Evolutionary conservation across 169 alveolate species (phyloP), one percentile per base, ranked within the genome.

Genomic region (Cyclospora cayetanensis): DNA sequence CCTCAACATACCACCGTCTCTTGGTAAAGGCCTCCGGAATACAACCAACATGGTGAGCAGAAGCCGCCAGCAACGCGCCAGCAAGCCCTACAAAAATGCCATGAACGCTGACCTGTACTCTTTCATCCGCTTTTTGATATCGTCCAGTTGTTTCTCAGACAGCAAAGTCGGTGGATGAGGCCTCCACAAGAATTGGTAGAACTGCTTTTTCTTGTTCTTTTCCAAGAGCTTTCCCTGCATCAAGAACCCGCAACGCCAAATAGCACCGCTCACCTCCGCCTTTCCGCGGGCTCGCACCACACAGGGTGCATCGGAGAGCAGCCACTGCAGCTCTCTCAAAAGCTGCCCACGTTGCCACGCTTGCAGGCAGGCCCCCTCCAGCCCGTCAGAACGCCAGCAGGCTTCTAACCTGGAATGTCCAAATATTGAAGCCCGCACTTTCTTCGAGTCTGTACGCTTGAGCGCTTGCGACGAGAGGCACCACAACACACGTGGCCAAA

Each of bases 141-240:
- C 97, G 37, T 96, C 96, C 55, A 95, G 93, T 86, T 95, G 95
- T 63, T 93, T 93, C 79, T 87, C 95, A 50, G 96, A 92, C 87
- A 97, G 70, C 42, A 97, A 91, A 1, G 98, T 93, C 29, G 97
- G 96, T 4, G 99, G 99, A 50, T 97, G 98, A 9, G 98, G 98
- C 85, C 99, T 82, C 96, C 97, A 97, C 25, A 95, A 93, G 80
- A 97, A 96, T 91, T 95, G 96, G 94, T 94, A 96, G 86, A 97
- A 96, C 82, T 95, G 91, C 46, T 97, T 97, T 90, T 95, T 93
- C 92, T 96, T 93, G 15, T 95, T 83, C 88, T 95, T 94, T 63
- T 95, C 95, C 83, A 95, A 90, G 87, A 95, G 95, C 90, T 96
- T 95, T 5, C 99, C 99, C 93, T 97, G 98, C 91, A 97, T 0